phyloP scores from a whole-genome alignment of 805 yeast genomes.

The Kurtzmaniella cleridarum region DNA sequence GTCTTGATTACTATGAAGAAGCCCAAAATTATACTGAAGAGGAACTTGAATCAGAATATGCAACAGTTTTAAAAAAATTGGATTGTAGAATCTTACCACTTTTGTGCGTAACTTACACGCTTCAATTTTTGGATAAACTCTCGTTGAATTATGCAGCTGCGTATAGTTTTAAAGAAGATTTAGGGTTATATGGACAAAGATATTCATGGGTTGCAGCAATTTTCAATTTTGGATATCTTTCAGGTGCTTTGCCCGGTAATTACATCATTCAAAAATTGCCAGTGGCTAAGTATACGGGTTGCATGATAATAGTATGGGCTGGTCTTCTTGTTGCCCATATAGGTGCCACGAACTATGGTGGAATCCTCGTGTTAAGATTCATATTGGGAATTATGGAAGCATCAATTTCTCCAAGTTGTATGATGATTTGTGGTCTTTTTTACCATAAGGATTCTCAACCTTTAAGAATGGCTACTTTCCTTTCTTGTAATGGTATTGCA shows the following conservation, averaged over 20 bases:
- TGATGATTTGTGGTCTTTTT: slow-evolving; percentile 28
- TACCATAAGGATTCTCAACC: slow-evolving; percentile 30
- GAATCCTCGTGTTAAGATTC: slow-evolving; percentile 27
- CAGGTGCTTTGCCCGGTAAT: slow-evolving; percentile 15
- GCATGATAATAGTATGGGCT: slow-evolving; percentile 16
- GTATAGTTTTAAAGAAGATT: slow-evolving; percentile 16
- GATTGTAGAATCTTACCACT: slow-evolving; percentile 27
- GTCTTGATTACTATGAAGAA: slow-evolving; percentile 20
- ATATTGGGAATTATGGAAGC: slow-evolving; percentile 32
- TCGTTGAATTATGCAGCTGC: slow-evolving; percentile 20
- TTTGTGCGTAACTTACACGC: slow-evolving; percentile 19
- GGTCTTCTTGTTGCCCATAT: slow-evolving; percentile 17
- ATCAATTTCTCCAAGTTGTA: slow-evolving; percentile 27
- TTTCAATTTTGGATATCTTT: slow-evolving; percentile 19
- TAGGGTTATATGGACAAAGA: slow-evolving; percentile 15
- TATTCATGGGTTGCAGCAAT: slow-evolving; percentile 25
- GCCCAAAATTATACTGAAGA: slow-evolving; percentile 23
- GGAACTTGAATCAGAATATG: slow-evolving; percentile 18
- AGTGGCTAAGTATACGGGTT: slow-evolving; percentile 12
- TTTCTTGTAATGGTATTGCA: slow-evolving; percentile 22
- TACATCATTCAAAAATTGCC: slow-evolving; percentile 15
- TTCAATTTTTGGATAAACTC: slow-evolving; percentile 21
- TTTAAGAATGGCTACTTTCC: slow-evolving; percentile 21
- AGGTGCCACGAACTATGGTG: slow-evolving; percentile 29
- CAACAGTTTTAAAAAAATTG: slow-evolving; percentile 24